Conservation (phyloP, 768 basidiomycete genomes). For the Dendrothele bispora region DNA sequence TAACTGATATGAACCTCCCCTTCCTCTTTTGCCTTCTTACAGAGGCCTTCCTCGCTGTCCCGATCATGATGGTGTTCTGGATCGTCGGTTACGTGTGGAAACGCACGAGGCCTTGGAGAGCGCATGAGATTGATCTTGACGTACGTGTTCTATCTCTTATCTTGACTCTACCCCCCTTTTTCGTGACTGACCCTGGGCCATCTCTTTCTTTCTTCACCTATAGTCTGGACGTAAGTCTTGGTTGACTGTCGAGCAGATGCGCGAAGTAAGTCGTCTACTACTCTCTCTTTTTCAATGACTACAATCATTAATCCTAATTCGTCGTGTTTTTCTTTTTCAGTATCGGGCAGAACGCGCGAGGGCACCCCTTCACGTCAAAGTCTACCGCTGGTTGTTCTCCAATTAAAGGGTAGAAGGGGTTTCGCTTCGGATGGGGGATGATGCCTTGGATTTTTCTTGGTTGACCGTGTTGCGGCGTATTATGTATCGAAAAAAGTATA, state of each 20-base stretch:
- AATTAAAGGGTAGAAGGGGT: no score
- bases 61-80: conserved; percentile 41
- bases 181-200: no score
- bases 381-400: conserved; percentile 5
- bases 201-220: no score
- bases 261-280: neutral
- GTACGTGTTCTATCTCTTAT: conserved; percentile 16
- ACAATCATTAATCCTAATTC: neutral
- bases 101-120: conserved; percentile 34
- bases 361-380: conserved; percentile 4
- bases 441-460: no score
- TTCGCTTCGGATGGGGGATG: no score
- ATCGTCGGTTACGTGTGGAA: conserved; percentile 39
- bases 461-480: no score
- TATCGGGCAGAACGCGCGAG: conserved; percentile 7
- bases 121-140: conserved; percentile 42
- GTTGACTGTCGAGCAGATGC: conserved; percentile 13
- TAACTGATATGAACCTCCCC: no score
- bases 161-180: neutral
- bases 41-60: conserved; percentile 30
- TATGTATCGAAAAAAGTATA: no score
- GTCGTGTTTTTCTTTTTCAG: neutral
- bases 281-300: neutral
- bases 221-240: conserved; percentile 9
- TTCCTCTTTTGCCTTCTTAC: neutral